These are phyloP conservation scores for Chrysoporthe puriensis DNA, from an alignment of 2,329 filamentous ascomycete species.

Conservation along the genomic window DNA sequence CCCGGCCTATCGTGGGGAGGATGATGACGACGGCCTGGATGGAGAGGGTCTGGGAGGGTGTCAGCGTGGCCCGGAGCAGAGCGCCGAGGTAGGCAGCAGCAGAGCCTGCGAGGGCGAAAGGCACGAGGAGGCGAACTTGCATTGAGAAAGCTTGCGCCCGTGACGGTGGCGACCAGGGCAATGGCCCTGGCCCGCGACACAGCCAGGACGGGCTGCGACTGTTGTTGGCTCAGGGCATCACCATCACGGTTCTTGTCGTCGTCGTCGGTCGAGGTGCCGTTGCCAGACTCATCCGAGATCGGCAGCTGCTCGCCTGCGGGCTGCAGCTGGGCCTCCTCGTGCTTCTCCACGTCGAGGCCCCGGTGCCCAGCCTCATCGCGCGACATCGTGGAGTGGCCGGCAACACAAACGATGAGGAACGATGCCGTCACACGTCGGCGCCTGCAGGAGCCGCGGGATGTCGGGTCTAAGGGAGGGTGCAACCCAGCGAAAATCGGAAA, in stretches of 20 bases:
- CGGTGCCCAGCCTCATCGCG: neutral
- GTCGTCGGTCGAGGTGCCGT: neutral
- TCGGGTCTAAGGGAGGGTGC: neutral
- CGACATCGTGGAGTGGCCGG: neutral
- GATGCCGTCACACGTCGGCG: neutral
- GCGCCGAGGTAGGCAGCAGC: neutral
- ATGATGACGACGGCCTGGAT: conserved; percentile 65
- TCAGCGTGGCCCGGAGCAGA: conserved; percentile 22
- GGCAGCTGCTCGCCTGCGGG: neutral
- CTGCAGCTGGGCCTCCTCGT: neutral
- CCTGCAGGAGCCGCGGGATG: neutral
- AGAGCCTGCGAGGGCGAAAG: too few relatives aligned
- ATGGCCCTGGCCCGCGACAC: conserved; percentile 57
- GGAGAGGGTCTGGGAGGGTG: conserved; percentile 52
- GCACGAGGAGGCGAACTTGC: conserved; percentile 38
- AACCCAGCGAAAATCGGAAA: too few relatives aligned
- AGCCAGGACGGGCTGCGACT: conserved; percentile 19
- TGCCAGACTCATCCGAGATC: conserved; percentile 21
- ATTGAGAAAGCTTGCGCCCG: conserved; percentile 60
- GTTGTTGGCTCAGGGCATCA: neutral
- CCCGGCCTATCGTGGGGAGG: conserved; percentile 62
- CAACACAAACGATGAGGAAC: neutral
- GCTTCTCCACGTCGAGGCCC: neutral
- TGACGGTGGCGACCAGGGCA: conserved; percentile 57
- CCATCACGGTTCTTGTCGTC: neutral